Base-by-base conservation (phyloP, 371 early-diverging fungal genomes). In the Mortierella sp. region DNA sequence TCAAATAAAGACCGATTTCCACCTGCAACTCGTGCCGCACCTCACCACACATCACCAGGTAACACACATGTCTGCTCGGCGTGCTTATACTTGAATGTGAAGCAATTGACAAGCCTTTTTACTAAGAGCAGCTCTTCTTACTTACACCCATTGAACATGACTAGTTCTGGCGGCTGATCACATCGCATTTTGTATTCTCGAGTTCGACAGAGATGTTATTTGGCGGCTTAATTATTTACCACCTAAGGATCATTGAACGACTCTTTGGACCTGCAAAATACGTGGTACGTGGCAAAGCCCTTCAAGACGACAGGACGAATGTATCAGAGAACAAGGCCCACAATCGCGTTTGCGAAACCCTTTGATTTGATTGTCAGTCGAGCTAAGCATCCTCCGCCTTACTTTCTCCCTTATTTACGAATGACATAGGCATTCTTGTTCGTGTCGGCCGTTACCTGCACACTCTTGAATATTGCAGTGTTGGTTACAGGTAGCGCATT, bases 261-360 rank as follows among this genome's bases (percentile, higher is more conserved):
- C 93, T 92, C 34, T 95, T 91, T 89, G 94, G 95, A 24, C 90
- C 92, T 37, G 80, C 89, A 24, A 95, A 95, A 87, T 96, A 92
- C 82, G 90, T 89, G 50, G 93, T 91, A 92, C 70, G 84, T 73
- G 31, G n/a, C 48, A 53, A 48, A 40, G 31, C 31, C 16, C 53
- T 19, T 50, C 28, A 40, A 6, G 43, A 40, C 43, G 43, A 40
- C 28, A 44, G 74, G 24, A 28, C 2, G 2, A 48, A 6, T 21
- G 34, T 37, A 50, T 34, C 28, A 19, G 71, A 10, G 51, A 31
- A 43, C 43, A 4, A 4, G 9, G 11, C n/a, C 28, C 57, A 71
- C n/a, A 51, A 57, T 26, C 26, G n/a, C n/a, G n/a, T 57, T 24
- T 24, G 19, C 74, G n/a, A 9, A 37, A 9, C 43, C 16, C 51